A percentile compares a stretch with the other conserved stretches of the same genome.
Evolutionary conservation across 768 basidiomycete genomes (phyloP).

Genomic region (Suillus paluster): DNA sequence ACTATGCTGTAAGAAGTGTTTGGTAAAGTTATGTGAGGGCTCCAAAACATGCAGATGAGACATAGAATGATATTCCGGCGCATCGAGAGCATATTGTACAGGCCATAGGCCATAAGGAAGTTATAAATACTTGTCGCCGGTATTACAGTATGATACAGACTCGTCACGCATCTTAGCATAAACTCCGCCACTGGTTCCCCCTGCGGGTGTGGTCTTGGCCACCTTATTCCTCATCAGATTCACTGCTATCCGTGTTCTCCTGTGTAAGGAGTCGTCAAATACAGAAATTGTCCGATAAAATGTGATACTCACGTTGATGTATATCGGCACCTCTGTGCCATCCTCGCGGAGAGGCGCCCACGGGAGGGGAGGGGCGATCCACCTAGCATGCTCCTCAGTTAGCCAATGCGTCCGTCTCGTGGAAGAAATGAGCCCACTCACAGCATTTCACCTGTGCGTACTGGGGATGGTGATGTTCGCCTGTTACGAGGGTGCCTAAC

Average conservation of each 20-base stretch:
- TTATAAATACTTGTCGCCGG: not conserved
- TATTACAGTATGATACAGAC: not conserved
- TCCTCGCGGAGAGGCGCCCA: not conserved
- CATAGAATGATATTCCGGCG: not conserved
- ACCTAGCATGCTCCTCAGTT: not conserved
- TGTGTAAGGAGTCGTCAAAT: not conserved
- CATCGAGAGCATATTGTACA: not conserved
- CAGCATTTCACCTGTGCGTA: not conserved
- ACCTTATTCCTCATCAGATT: not conserved
- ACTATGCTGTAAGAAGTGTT: too few species aligned
- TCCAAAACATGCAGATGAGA: too few species aligned
- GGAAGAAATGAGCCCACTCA: not conserved
- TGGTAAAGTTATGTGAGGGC: not conserved
- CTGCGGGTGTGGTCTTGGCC: not conserved
- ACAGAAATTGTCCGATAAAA: not conserved
- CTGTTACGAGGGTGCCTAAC: constrained; percentile 1
- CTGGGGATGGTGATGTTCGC: not conserved
- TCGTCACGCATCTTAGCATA: not conserved
- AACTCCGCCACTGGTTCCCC: too few species aligned
- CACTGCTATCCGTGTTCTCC: not conserved
- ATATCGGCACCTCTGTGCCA: not conserved
- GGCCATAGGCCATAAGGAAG: not conserved
- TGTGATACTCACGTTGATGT: not conserved
- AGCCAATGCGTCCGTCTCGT: not conserved
- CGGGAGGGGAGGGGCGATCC: not conserved